Evolutionary conservation across 2,329 filamentous ascomycete species (phyloP).

Genomic region (Talaromyces sp.): DNA sequence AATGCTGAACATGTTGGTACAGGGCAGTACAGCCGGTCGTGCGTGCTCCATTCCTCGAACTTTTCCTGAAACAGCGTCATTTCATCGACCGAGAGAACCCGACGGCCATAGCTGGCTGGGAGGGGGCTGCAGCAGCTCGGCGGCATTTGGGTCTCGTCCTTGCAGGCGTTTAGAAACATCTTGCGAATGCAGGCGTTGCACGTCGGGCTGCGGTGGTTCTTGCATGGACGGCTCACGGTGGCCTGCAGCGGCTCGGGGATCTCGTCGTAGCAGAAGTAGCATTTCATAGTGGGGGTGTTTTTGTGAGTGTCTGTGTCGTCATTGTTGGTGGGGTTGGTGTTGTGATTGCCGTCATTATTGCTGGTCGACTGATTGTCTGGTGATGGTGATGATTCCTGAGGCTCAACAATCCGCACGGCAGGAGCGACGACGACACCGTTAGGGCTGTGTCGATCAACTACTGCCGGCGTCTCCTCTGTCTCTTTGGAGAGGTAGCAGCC

Average conservation of each 20-base stretch:
- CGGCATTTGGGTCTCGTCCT: constrained; percentile 40
- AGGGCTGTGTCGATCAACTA: neutral
- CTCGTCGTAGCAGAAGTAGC: neutral
- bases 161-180: constrained; percentile 40
- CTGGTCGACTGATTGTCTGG: neutral
- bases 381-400: neutral
- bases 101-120: constrained; percentile 36
- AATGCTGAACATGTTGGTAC: constrained; percentile 46
- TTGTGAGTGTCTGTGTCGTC: neutral
- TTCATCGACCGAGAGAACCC: constrained; percentile 32
- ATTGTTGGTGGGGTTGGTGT: neutral
- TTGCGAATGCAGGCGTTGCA: constrained; percentile 15
- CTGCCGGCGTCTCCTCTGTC: neutral
- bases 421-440: neutral
- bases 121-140: constrained; percentile 43
- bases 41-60: constrained; percentile 46
- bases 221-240: neutral
- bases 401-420: neutral
- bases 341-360: neutral
- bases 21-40: constrained; percentile 47
- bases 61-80: constrained; percentile 36
- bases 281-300: neutral
- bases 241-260: neutral
- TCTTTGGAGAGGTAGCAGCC: constrained; percentile 4
- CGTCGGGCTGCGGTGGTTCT: neutral